Evolutionary conservation across 2,329 filamentous ascomycete species (phyloP), one percentile per base, ranked within the genome.

Genomic region (Echinosphaeria canescens): DNA sequence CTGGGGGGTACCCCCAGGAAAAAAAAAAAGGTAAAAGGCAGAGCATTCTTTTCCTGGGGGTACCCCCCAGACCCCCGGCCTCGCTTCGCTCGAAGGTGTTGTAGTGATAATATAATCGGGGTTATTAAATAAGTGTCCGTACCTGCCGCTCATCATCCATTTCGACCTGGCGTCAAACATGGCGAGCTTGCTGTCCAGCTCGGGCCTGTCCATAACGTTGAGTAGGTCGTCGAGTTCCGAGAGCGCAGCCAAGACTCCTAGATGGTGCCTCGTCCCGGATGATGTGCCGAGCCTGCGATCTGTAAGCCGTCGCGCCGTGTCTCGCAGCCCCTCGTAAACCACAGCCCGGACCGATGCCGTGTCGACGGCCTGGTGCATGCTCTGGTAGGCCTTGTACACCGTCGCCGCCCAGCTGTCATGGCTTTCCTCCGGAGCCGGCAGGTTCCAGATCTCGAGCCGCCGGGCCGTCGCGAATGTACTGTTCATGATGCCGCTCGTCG

Each of bases 381-480:
- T 67, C 43, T 92, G 81, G 31, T 90, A 82, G 0, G 71, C 69
- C 38, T 73, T 75, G 49, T 90, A 93, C 1, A 85, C 54, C 1
- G 67, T 72, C 3, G 74, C 70, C 2, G 72, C 58, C 29, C 74
- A 66, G 16, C 66, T 72, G 10, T 60, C 54, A n/a, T n/a, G n/a
- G 26, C 61, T 64, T 3, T 58, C 51, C 6, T 59, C 54, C 1
- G 82, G 78, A 1, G 72, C 70, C 10, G 79, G 76, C 13, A 95
- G 59, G 42, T 93, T 84, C 88, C 88, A 98, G 39, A 85, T 75
- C 36, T 88, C 82, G 11, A 95, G 56, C 35, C 75, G 75, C 31
- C 79, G 66, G 13, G 84, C 82, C 5, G 79, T 80, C 28, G 69
- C 64, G 34, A 91, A 75, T 28, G 80, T 80, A 33, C 63, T 75